phyloP scores from a whole-genome alignment of 2,329 filamentous ascomycete species.

The Cladophialophora carrionii region DNA sequence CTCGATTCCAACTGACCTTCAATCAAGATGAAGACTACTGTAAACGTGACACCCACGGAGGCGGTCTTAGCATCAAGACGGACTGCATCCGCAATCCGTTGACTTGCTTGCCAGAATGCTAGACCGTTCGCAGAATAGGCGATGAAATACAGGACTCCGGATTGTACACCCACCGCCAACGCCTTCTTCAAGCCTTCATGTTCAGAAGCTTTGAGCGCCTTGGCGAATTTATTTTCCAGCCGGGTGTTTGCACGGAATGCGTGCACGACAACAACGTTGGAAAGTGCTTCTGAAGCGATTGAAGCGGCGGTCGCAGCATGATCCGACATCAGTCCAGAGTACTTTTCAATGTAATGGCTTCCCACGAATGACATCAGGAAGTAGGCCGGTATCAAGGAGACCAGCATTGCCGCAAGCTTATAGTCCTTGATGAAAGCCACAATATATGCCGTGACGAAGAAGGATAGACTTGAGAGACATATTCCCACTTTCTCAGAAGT shows the following conservation, averaged over 20 bases:
- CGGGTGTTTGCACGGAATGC: constrained; percentile 61
- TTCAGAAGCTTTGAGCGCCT: constrained; percentile 39
- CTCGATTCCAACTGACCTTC: constrained; percentile 9
- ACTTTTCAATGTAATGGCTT: constrained; percentile 52
- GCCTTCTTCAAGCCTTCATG: constrained; percentile 41
- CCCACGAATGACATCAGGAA: constrained; percentile 52
- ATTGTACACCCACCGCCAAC: constrained; percentile 41
- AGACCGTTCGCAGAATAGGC: constrained; percentile 44
- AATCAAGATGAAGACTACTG: constrained; percentile 21
- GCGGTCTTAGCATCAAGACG: constrained; percentile 32
- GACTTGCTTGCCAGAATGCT: constrained; percentile 50
- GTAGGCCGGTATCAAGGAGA: constrained; percentile 53
- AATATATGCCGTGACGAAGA: constrained; percentile 55
- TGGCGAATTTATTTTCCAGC: constrained; percentile 41
- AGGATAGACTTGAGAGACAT: constrained; percentile 50
- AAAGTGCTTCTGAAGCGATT: constrained; percentile 60
- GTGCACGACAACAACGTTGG: constrained; percentile 54
- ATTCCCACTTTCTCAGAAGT: constrained; percentile 57
- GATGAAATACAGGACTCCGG: constrained; percentile 41
- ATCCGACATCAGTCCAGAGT: constrained; percentile 52
- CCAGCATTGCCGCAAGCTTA: constrained; percentile 51
- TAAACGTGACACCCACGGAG: constrained; percentile 11
- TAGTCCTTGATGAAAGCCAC: constrained; percentile 55
- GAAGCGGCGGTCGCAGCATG: constrained; percentile 60
- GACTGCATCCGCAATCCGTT: constrained; percentile 51